Base-by-base conservation (phyloP, 2,329 filamentous ascomycete species). In the Cladophialophora yegresii region DNA sequence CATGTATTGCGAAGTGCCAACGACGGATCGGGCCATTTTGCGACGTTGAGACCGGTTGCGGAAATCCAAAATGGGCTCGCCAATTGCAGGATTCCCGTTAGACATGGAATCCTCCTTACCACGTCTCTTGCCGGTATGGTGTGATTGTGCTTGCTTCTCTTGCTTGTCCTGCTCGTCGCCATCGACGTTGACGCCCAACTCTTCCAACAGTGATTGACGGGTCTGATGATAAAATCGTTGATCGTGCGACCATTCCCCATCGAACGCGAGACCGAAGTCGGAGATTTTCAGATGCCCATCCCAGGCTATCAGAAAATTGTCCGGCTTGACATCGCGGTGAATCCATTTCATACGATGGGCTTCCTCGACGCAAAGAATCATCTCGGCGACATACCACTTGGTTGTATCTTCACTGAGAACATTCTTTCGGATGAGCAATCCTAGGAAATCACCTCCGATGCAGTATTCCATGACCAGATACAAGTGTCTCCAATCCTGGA, bases 391-490 rank as follows among this genome's bases (percentile, higher is more conserved):
- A 75, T 98, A 98, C 81, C 91, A 97, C 67, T 86, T 89, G 4
- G 93, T 88, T 50, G 91, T 86, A 0, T 84, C 80, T 75, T 98
- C 95, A 61, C 87, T 87, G 1, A 99, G 82, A 2, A 91, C 85
- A 66, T 95, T 92, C 73, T 96, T 90, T 16, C 93, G 87, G 61
- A 97, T 89, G 16, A 99, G 79, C 0, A 97, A 78, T 1, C 91
- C 91, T 0, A 99, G 82, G 70, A 99, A 98, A 75, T 99, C 93
- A 0, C 95, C 93, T 0, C 93, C 95, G 1, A 96, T 89, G 92
- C 97, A 97, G 74, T 96, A 99, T 65, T 98, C 93, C 92, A 98
- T 97, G 58, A 97, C 90, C 5, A 99, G 85, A 72, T 98, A 98
- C 5, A 99, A 82, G 71, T 91, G 91, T 49, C 85, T 84, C 40